Percentiles rank a stretch among this genome's conserved stretches.
These are phyloP conservation scores for Tagetes patula DNA, from an alignment of 129 eudicot species.

Conservation along the genomic window DNA sequence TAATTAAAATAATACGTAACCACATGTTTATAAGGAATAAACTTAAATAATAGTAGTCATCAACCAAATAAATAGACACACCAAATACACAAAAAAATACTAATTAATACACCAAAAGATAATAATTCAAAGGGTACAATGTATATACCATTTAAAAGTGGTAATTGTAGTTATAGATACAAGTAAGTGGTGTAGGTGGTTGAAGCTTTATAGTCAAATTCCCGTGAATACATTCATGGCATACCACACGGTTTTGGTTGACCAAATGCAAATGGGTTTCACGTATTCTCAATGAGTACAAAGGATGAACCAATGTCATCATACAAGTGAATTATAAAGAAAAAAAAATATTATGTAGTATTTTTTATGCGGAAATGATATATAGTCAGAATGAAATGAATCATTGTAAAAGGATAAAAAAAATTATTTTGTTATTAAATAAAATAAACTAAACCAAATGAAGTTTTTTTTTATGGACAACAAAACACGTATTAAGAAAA, in stretches of 20 bases:
- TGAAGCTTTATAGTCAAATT: conserved; percentile 13
- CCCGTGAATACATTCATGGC: conserved; percentile 30
- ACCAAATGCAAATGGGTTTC: conserved; percentile 18
- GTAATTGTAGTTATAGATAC: conserved; percentile 2
- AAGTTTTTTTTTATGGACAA: too few relatives aligned
- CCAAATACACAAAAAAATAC: too few relatives aligned
- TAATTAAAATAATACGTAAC: neutral
- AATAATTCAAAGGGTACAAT: neutral
- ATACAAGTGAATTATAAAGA: neutral
- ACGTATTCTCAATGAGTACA: conserved; percentile 15
- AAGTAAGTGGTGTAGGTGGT: conserved; percentile 19
- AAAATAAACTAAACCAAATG: too few relatives aligned
- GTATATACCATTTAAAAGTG: conserved; percentile 7
- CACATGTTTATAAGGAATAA: neutral
- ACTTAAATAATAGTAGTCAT: neutral
- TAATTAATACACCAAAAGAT: neutral
- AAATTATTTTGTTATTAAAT: too few relatives aligned
- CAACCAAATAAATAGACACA: neutral
- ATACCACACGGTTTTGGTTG: conserved; percentile 12
- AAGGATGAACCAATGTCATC: neutral
- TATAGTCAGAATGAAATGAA: too few relatives aligned
- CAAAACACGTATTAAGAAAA: too few relatives aligned
- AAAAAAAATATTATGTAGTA: neutral
- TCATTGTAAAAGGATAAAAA: too few relatives aligned
- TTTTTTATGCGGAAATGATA: too few relatives aligned